Evolutionary conservation across 78 protist species (phyloP).

Genomic region (Creolimax fragrantissima): DNA sequence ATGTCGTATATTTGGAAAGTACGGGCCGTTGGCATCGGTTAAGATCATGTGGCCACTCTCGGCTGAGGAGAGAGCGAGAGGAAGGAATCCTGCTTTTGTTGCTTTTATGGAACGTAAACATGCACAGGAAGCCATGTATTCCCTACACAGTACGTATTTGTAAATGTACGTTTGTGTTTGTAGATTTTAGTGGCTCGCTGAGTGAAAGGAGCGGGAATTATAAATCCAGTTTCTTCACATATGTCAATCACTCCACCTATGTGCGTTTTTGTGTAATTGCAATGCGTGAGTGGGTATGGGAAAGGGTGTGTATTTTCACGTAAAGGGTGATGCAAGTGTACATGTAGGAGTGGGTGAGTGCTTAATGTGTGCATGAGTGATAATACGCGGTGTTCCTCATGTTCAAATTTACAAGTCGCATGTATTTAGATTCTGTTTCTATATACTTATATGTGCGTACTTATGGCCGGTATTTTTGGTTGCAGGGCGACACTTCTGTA

Average conservation of each 20-base stretch:
- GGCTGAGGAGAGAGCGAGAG: neutral
- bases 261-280: too few relatives aligned
- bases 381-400: neutral
- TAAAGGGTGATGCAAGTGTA: neutral
- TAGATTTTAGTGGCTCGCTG: neutral
- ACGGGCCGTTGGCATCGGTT: conserved; percentile 38
- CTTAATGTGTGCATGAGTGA: neutral
- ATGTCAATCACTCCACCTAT: neutral
- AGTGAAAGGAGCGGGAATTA: neutral
- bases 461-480: too few relatives aligned
- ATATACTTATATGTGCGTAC: neutral
- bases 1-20: neutral
- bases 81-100: conserved; percentile 36
- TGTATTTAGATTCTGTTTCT: neutral
- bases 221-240: neutral
- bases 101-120: conserved; percentile 27
- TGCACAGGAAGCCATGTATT: conserved; percentile 10
- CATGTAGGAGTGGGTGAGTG: neutral
- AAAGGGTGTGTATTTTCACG: neutral
- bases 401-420: neutral
- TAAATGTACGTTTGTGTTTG: neutral
- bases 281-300: too few relatives aligned
- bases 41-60: conserved; percentile 45
- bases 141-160: neutral
- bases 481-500: neutral